A percentile compares a stretch with the other conserved stretches of the same genome.
Evolutionary conservation across 1,139 yeast species (phyloP).

Genomic region (Taiozyma sp.): DNA sequence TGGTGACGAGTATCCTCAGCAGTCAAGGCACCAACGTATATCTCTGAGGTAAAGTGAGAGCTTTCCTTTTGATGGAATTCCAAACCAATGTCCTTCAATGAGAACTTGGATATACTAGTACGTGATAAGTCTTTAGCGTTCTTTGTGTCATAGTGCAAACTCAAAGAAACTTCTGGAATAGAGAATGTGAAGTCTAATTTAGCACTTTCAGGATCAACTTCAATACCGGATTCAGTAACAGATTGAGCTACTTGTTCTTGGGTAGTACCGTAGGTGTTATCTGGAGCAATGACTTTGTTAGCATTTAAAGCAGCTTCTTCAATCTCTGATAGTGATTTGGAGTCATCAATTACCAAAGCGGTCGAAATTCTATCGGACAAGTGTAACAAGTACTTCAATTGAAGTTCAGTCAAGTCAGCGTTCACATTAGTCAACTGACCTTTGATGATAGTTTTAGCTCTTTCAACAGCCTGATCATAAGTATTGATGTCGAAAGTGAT

Average conservation of each 20-base stretch:
- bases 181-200: slow-evolving; percentile 47
- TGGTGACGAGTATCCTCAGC: slow-evolving; percentile 66
- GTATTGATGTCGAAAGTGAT: slow-evolving; percentile 57
- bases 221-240: slow-evolving; percentile 12
- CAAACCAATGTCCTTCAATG: slow-evolving; percentile 54
- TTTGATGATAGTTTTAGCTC: slow-evolving; percentile 48
- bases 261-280: slow-evolving; percentile 19
- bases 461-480: slow-evolving; percentile 36
- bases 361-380: slow-evolving; percentile 53
- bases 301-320: slow-evolving; percentile 55
- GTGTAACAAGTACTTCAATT: slow-evolving; percentile 52
- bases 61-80: slow-evolving; percentile 46
- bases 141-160: slow-evolving; percentile 55
- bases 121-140: slow-evolving; percentile 33
- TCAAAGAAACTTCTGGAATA: slow-evolving; percentile 59
- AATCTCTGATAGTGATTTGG: slow-evolving; percentile 41
- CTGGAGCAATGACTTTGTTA: slow-evolving; percentile 29
- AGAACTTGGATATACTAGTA: slow-evolving; percentile 53
- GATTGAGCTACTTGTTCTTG: slow-evolving; percentile 11
- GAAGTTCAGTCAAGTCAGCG: slow-evolving; percentile 71
- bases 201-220: slow-evolving; percentile 27
- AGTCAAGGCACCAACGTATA: slow-evolving; percentile 67
- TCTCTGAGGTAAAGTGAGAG: slow-evolving; percentile 52
- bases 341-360: slow-evolving; percentile 42
- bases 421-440: slow-evolving; percentile 67